phyloP scores from a whole-genome alignment of 2,329 filamentous ascomycete genomes.

The Aulographum hederae region DNA sequence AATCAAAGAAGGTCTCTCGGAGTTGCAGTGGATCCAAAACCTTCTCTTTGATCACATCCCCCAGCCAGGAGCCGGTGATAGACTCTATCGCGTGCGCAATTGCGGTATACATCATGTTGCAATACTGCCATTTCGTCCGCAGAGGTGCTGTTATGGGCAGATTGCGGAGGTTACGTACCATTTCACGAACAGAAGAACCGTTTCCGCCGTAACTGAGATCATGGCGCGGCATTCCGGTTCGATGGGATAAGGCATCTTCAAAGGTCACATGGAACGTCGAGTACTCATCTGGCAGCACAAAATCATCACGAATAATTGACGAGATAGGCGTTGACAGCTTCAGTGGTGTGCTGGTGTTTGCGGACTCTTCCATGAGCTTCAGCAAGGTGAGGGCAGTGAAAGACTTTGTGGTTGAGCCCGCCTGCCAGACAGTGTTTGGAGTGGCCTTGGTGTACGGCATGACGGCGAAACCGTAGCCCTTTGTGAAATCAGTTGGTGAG shows the following conservation, averaged over 20 bases:
- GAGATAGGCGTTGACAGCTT: constrained; percentile 18
- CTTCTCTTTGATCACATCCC: constrained; percentile 13
- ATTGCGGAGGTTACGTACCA: constrained; percentile 23
- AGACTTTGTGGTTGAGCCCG: constrained; percentile 13
- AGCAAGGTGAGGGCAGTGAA: constrained; percentile 11
- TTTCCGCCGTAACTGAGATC: constrained; percentile 11
- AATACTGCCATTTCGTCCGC: constrained; percentile 28
- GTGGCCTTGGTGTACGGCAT: constrained; percentile 7
- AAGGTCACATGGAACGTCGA: constrained; percentile 12
- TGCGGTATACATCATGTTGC: constrained; percentile 33
- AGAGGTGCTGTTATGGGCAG: constrained; percentile 22
- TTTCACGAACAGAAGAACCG: constrained; percentile 15
- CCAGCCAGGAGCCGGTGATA: constrained; percentile 17
- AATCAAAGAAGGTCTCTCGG: constrained; percentile 18
- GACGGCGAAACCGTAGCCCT: constrained; percentile 10
- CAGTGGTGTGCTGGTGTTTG: constrained; percentile 11
- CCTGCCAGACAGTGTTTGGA: constrained; percentile 11
- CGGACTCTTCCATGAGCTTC: constrained; percentile 10
- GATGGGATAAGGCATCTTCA: constrained; percentile 17
- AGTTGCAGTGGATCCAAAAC: constrained; percentile 24
- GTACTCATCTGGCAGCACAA: constrained; percentile 15
- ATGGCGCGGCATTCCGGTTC: constrained; percentile 17
- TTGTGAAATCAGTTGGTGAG: neutral
- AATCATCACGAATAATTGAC: constrained; percentile 16
- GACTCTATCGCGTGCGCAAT: constrained; percentile 28